Evolutionary conservation across 2,329 filamentous ascomycete genomes (phyloP), one percentile per base, ranked within the genome.

Genomic region (Cladosporium sp.): DNA sequence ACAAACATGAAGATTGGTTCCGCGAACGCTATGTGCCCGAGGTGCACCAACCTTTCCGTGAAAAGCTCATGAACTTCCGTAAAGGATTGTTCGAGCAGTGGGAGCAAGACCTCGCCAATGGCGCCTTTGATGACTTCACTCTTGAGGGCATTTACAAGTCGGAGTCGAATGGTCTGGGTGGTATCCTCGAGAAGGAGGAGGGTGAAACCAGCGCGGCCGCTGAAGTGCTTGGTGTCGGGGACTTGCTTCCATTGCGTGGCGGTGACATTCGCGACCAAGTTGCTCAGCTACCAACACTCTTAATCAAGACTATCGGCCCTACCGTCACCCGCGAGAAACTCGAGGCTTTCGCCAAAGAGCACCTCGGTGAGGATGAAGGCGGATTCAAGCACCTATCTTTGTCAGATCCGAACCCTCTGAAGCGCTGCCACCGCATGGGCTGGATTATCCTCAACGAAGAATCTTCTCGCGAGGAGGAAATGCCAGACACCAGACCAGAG

Each of bases 1-100:
- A 99, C 75, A 96, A 96, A 71, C 86, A 86, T 42, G 94, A 99
- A 72, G 93, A 99, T 71, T 99, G 94, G 94, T 99, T 99, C 77
- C 90, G 88, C 66, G 94, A 99, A 74, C 87, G 91, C 70, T 99
- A 99, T 67, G 87, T 95, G 28, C 84, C 90, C 1, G 90, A 94
- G 64, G 85, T 93, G 56, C 82, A 90, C 53, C 87, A 92, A 63
- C 80, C 83, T 1, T 84, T 97, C 67, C 86, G 88, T 57, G 78
- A 79, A 59, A 88, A 90, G 67, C 78, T 97, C 54, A 88, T 88
- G 72, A 88, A 91, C 47, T 91, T 90, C 70, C 88, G 95, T 47
- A 85, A 87, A 39, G 85, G 83, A 13, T 84, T 86, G 53, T 97
- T 94, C 73, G 83, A 81, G 47, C 90, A 94, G 66, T 99, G 94